These are phyloP conservation scores for Elaeagnus macrophylla DNA, from an alignment of 306 rosid genomes.

Conservation along the genomic window DNA sequence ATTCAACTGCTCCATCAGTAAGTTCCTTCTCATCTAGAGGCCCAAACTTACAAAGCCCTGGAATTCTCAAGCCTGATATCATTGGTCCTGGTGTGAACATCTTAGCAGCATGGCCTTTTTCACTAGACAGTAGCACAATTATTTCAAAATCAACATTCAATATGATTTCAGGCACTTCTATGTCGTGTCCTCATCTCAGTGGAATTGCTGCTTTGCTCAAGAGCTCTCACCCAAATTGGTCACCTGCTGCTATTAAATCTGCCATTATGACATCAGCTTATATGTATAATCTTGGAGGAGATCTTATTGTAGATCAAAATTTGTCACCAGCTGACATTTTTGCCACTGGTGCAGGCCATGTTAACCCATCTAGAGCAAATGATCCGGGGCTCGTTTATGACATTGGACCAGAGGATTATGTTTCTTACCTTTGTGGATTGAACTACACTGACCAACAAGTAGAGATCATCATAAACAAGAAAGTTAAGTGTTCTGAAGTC, in stretches of 20 bases:
- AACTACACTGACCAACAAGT: constrained; percentile 28
- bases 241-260: constrained; percentile 55
- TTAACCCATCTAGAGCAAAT: constrained; percentile 34
- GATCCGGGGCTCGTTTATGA: constrained; percentile 53
- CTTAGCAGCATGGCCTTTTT: constrained; percentile 41
- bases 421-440: constrained; percentile 47
- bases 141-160: constrained; percentile 1
- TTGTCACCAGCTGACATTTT: constrained; percentile 21
- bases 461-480: constrained; percentile 9
- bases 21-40: constrained; percentile 48
- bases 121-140: constrained; percentile 4
- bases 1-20: constrained; percentile 29
- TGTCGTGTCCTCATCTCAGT: constrained; percentile 46
- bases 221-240: constrained; percentile 62
- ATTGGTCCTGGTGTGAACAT: constrained; percentile 49
- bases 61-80: constrained; percentile 51
- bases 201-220: constrained; percentile 53
- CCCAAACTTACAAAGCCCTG: constrained; percentile 35
- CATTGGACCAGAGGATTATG: constrained; percentile 28
- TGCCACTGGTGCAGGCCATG: constrained; percentile 48
- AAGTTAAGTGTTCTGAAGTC: constrained; percentile 22
- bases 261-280: constrained; percentile 26
- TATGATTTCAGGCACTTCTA: constrained; percentile 16
- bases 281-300: constrained; percentile 1
- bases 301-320: constrained; percentile 6